Evolutionary conservation across 768 basidiomycete genomes (phyloP), one percentile per base, ranked within the genome.

Genomic region (Pleurotus citrinopileatus): DNA sequence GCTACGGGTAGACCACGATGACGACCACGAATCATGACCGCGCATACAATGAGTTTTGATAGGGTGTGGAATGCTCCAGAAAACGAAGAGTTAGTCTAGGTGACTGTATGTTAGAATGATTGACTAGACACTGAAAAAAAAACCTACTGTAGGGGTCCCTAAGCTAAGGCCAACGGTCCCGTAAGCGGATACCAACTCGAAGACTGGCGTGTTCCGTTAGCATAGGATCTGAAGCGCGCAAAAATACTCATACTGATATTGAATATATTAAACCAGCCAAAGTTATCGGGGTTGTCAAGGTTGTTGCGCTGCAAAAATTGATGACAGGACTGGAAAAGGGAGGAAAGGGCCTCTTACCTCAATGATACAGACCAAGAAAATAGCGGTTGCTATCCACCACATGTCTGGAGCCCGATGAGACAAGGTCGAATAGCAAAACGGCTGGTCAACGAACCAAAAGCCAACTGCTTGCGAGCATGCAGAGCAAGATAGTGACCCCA

Each of bases 1-100:
- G 91, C 92, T 19, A 90, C 86, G 0, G 91, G 91, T 5, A 94
- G 72, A 32, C 92, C 91, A 43, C 94, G 86, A 67, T 98, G 94
- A 10, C 93, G 82, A 6, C 94, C 94, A 54, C 97, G 89, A 57
- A 99, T 79, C 92, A 98, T 98, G 60, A 98, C 93, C 8, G 81
- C 67, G 63, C 84, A 86, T 23, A 98, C 60, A 54, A 98, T 84
- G 29, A 98, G 78, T 68, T 98, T 98, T 0, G 94, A 94, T 4
- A 97, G 69, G 0, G 87, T 81, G 12, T 78, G 74, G 55, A 95
- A 84, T 8, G 86, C 82, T 1, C 93, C 95, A 4, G 83, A 82
- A 52, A 98, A 79, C 0, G 91, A 91, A 61, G 83, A 91, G 64
- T 89, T 88, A 65, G 81, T 76, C 94, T 97, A 58, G 2, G 32